These are phyloP conservation scores for Pseudogymnoascus sp. DNA, from an alignment of 2,329 filamentous ascomycete genomes.

Conservation along the genomic window DNA sequence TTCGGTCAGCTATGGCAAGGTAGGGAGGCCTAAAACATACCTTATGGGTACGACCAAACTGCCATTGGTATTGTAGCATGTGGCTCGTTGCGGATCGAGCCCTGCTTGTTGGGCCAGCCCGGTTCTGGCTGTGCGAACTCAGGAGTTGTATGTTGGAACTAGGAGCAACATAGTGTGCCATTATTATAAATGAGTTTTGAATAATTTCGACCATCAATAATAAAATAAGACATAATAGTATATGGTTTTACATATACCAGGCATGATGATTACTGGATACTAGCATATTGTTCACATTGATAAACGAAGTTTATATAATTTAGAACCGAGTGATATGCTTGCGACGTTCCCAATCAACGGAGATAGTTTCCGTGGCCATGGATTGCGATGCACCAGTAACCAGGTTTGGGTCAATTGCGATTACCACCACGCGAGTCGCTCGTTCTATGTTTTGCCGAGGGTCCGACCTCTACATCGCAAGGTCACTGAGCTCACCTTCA, in stretches of 20 bases:
- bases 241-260: too few relatives aligned
- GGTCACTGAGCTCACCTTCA: neutral
- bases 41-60: neutral
- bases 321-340: neutral
- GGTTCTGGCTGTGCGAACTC: neutral
- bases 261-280: too few relatives aligned
- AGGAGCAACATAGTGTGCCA: too few relatives aligned
- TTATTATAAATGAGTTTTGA: neutral
- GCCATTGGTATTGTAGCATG: neutral
- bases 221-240: neutral
- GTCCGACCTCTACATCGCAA: neutral
- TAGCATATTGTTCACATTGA: too few relatives aligned
- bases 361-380: neutral
- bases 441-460: slow-evolving; percentile 4
- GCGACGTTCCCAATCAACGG: neutral
- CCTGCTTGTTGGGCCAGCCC: neutral
- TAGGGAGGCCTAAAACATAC: neutral
- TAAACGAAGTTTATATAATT: neutral
- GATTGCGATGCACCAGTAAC: neutral
- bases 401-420: neutral
- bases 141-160: neutral
- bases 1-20: neutral
- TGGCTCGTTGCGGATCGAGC: neutral
- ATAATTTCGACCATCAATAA: neutral
- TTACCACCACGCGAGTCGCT: neutral